Conservation (phyloP, 495 filamentous ascomycete genomes). For the Xylaria cubensis region DNA sequence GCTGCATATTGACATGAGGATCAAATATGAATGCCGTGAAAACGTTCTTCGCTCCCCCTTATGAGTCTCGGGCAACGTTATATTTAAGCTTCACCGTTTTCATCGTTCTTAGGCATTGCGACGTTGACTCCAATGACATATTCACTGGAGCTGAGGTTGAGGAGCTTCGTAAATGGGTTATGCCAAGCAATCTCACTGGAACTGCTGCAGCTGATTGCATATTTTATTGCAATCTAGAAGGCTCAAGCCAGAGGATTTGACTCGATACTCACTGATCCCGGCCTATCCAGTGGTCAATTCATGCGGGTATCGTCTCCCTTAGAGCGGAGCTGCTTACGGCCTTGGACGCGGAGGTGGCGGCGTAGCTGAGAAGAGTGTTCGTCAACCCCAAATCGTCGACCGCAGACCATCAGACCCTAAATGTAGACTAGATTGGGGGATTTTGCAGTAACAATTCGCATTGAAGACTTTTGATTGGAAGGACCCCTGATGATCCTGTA, state of each 20-base stretch:
- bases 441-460: neutral
- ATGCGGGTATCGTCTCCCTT: neutral
- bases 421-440: neutral
- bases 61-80: neutral
- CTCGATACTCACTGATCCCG: neutral
- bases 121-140: constrained; percentile 10
- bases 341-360: neutral
- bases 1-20: constrained; percentile 28
- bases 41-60: neutral
- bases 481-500: constrained; percentile 12
- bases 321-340: constrained; percentile 9
- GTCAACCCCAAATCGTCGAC: neutral
- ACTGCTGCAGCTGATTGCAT: constrained; percentile 18
- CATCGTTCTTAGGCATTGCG: constrained; percentile 1
- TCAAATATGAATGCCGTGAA: neutral
- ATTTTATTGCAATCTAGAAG: constrained; percentile 26
- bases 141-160: constrained; percentile 13
- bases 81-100: constrained; percentile 19
- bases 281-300: neutral
- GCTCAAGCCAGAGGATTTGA: neutral
- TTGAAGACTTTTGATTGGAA: neutral
- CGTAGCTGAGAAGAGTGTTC: constrained; percentile 6
- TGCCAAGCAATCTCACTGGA: constrained; percentile 5
- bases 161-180: constrained; percentile 1
- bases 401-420: neutral